These are phyloP conservation scores for Vinca minor DNA, from an alignment of 257 asterid species.

Conservation along the genomic window DNA sequence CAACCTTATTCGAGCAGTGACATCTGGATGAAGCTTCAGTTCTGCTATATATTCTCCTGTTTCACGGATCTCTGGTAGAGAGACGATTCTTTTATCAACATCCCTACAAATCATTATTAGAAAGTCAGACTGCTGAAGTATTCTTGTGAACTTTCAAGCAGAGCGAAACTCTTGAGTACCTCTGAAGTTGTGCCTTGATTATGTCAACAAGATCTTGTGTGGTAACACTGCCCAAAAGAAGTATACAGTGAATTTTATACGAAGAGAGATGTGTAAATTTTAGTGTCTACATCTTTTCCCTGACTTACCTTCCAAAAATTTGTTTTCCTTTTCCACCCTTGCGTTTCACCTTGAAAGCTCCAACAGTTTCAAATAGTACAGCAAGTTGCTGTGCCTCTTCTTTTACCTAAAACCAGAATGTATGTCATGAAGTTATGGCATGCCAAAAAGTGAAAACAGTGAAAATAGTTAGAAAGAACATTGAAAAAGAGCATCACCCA, in stretches of 20 bases:
- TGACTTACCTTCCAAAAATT: conserved; percentile 74
- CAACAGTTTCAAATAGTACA: conserved; percentile 73
- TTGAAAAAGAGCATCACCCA: background rate
- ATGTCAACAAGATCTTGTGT: conserved; percentile 95
- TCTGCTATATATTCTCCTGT: conserved; percentile 88
- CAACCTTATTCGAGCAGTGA: conserved; percentile 68
- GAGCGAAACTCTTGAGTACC: conserved; percentile 33
- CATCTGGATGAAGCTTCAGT: conserved; percentile 84
- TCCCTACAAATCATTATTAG: conserved; percentile 41
- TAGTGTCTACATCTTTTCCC: background rate
- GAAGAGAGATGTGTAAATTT: background rate
- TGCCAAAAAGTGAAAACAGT: background rate
- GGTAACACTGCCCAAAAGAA: conserved; percentile 55
- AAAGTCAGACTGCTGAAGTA: background rate
- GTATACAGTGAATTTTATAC: background rate
- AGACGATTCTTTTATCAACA: conserved; percentile 75
- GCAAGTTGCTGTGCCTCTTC: conserved; percentile 98
- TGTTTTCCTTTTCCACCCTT: conserved; percentile 95
- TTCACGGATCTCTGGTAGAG: conserved; percentile 94
- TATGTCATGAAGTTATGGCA: background rate
- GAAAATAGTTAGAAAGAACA: background rate
- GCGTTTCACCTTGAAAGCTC: conserved; percentile 97
- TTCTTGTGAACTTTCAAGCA: background rate
- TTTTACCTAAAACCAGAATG: conserved; percentile 45
- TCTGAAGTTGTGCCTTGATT: conserved; percentile 89